Conservation (phyloP, 495 filamentous ascomycete genomes). For the Penicillium coffeae region DNA sequence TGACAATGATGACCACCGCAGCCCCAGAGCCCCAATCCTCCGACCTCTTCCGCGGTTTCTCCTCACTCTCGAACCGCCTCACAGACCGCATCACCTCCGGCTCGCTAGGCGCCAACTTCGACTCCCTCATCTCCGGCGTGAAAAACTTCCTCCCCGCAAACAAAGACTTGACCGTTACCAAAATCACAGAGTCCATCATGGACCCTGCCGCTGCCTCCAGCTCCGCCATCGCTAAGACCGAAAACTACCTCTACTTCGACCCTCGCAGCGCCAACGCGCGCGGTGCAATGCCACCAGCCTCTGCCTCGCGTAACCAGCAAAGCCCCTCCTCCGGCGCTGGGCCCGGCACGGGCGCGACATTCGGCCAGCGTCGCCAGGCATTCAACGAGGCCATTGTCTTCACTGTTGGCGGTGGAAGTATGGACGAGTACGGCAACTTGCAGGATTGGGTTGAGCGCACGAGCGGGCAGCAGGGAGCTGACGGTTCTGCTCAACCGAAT, state of each 20-base stretch:
- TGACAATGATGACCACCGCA: constrained; percentile 97
- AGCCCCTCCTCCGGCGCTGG: constrained; percentile 43
- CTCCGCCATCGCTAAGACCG: constrained; percentile 92
- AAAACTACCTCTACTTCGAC: constrained; percentile 98
- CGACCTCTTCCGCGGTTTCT: constrained; percentile 83
- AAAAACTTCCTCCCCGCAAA: constrained; percentile 97
- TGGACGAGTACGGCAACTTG: constrained; percentile 98
- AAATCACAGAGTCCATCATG: constrained; percentile 98
- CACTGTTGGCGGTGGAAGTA: constrained; percentile 93
- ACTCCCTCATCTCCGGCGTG: constrained; percentile 93
- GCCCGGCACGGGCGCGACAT: constrained; percentile 74
- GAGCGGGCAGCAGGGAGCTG: constrained; percentile 48
- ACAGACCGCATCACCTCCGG: constrained; percentile 93
- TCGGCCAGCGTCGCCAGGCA: constrained; percentile 88
- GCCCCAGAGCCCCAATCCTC: constrained; percentile 63
- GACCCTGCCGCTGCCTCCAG: constrained; percentile 86
- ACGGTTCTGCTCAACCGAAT: constrained; percentile 45
- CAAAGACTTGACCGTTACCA: constrained; percentile 92
- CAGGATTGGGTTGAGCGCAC: constrained; percentile 91
- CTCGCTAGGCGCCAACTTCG: constrained; percentile 84
- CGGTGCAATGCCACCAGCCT: constrained; percentile 79
- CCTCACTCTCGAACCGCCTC: constrained; percentile 79
- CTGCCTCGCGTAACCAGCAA: constrained; percentile 51
- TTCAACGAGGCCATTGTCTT: constrained; percentile 95
- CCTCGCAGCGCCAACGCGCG: constrained; percentile 88